Conservation (phyloP, 2,329 filamentous ascomycete species). For the Colletotrichum sublineola region DNA sequence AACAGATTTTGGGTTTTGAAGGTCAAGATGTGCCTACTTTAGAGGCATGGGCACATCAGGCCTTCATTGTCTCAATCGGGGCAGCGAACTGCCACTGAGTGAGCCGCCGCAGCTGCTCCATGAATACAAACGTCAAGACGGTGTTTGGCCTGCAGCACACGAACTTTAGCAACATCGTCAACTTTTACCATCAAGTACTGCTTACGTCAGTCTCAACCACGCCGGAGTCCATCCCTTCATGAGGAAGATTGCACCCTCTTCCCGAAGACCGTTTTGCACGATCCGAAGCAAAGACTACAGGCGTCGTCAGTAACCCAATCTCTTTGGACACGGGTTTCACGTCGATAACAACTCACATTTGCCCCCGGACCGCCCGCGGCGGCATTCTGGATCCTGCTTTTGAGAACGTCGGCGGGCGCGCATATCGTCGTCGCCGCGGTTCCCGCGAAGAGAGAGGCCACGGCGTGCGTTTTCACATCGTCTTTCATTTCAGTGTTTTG, state of each 20-base stretch:
- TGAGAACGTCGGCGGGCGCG: conserved; percentile 60
- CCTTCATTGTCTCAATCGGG: conserved; percentile 36
- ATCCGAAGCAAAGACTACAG: conserved; percentile 52
- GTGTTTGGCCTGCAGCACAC: conserved; percentile 55
- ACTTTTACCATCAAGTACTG: conserved; percentile 39
- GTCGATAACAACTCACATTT: conserved; percentile 24
- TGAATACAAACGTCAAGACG: conserved; percentile 61
- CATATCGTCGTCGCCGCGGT: conserved; percentile 61
- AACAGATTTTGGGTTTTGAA: conserved; percentile 55
- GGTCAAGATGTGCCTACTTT: conserved; percentile 13
- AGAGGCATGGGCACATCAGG: not conserved
- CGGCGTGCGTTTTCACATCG: conserved; percentile 56
- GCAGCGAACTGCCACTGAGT: conserved; percentile 41
- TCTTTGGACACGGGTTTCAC: not conserved
- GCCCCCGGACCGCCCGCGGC: conserved; percentile 38
- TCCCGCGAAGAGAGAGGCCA: conserved; percentile 57
- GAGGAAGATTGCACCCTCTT: conserved; percentile 57
- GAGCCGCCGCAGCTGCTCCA: conserved; percentile 58
- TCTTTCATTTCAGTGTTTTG: conserved; percentile 50
- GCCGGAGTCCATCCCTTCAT: conserved; percentile 63
- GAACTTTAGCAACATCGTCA: conserved; percentile 27
- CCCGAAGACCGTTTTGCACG: conserved; percentile 50
- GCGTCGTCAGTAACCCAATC: not conserved
- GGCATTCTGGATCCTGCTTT: conserved; percentile 57
- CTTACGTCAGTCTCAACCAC: conserved; percentile 58